Percentiles rank a stretch among this genome's conserved stretches.
phyloP scores from a whole-genome alignment of 2,329 filamentous ascomycete genomes.

The Colletotrichum orbiculare region DNA sequence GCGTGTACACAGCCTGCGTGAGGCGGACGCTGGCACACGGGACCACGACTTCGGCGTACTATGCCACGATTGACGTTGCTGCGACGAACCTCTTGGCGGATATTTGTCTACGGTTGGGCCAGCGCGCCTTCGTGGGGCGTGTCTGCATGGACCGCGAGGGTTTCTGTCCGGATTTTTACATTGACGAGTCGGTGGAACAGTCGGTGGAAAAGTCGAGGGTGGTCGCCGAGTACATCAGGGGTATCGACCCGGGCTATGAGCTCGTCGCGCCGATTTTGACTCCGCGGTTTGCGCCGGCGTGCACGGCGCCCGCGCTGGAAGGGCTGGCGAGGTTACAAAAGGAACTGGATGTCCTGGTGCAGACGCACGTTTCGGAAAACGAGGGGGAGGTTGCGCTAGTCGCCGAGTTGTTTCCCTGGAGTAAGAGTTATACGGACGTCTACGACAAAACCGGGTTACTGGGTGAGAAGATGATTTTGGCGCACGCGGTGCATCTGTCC shows the following conservation, averaged over 20 bases:
- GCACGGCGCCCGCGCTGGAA: slow-evolving; percentile 68
- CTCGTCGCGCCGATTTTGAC: slow-evolving; percentile 86
- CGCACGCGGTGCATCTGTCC: slow-evolving; percentile 83
- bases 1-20: slow-evolving; percentile 83
- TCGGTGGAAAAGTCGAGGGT: slow-evolving; percentile 66
- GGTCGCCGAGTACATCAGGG: slow-evolving; percentile 73
- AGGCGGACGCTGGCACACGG: slow-evolving; percentile 86
- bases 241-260: slow-evolving; percentile 71
- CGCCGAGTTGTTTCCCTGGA: slow-evolving; percentile 72
- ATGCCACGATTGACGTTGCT: slow-evolving; percentile 86
- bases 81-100: slow-evolving; percentile 92
- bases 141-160: slow-evolving; percentile 88
- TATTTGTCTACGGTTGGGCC: slow-evolving; percentile 81
- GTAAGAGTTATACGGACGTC: slow-evolving; percentile 75
- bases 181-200: slow-evolving; percentile 73
- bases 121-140: slow-evolving; percentile 89
- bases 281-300: slow-evolving; percentile 74
- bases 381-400: slow-evolving; percentile 78
- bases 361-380: slow-evolving; percentile 94
- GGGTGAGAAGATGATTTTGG: slow-evolving; percentile 79
- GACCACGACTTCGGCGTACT: slow-evolving; percentile 95
- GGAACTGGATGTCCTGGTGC: slow-evolving; percentile 74
- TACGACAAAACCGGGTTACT: slow-evolving; percentile 82
- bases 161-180: slow-evolving; percentile 80
- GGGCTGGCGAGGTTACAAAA: slow-evolving; percentile 73